A percentile compares a stretch with the other conserved stretches of the same genome.
These are phyloP conservation scores for Pseudopyricularia cyperi DNA, from an alignment of 2,329 filamentous ascomycete genomes.

Conservation along the genomic window DNA sequence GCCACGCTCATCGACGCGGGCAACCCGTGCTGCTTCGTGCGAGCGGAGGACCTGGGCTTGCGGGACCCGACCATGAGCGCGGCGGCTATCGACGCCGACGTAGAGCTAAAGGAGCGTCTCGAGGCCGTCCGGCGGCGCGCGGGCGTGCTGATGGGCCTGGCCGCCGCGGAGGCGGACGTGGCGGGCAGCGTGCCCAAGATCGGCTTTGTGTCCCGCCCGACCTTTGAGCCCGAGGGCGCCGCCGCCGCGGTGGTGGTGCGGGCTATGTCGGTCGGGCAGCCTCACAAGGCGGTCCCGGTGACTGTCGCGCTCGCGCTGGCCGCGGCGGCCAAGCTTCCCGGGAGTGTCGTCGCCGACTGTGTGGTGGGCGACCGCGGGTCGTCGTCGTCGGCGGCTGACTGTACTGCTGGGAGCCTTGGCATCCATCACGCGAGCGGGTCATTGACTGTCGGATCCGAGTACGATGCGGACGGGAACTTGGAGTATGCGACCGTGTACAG, in stretches of 20 bases:
- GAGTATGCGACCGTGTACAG: conserved; percentile 2
- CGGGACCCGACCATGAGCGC: conserved; percentile 9
- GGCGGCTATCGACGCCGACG: conserved; percentile 17
- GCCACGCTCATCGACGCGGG: conserved; percentile 26
- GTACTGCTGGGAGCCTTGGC: neutral
- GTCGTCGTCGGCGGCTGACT: neutral
- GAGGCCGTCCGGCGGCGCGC: conserved; percentile 23
- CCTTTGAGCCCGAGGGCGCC: conserved; percentile 7
- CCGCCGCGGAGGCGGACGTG: conserved; percentile 21
- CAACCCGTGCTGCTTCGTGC: conserved; percentile 28
- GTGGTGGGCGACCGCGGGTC: conserved; percentile 24
- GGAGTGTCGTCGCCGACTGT: conserved; percentile 12
- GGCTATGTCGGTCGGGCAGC: conserved; percentile 31
- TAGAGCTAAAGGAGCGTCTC: conserved; percentile 15
- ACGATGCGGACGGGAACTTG: neutral
- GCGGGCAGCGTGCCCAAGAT: conserved; percentile 33
- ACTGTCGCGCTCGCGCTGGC: conserved; percentile 26
- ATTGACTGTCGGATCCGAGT: conserved; percentile 1
- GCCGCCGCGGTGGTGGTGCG: conserved; percentile 21
- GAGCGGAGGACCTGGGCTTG: conserved; percentile 17
- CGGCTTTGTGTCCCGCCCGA: conserved; percentile 25
- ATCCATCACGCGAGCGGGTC: conserved; percentile 1
- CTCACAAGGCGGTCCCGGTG: conserved; percentile 28
- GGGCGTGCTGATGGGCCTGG: conserved; percentile 25
- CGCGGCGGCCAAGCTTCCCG: conserved; percentile 23